phyloP scores from a whole-genome alignment of 768 basidiomycete species.

The Russula lepida region DNA sequence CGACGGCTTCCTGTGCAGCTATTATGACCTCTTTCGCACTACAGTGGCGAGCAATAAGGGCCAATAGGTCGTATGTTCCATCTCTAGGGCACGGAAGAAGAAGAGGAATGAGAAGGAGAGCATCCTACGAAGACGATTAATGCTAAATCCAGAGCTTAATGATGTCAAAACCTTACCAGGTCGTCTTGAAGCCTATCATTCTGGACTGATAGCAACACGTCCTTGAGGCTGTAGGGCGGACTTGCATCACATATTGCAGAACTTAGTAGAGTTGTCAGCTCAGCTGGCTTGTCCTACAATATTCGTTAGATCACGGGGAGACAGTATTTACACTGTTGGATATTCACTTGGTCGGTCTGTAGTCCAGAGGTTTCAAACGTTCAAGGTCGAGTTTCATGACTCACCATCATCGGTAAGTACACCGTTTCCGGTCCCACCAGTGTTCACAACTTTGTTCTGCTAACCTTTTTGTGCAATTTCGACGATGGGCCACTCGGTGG shows the following conservation, averaged over 20 bases:
- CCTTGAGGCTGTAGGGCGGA: conserved; percentile 11
- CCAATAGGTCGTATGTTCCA: conserved; percentile 29
- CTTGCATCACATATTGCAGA: conserved; percentile 18
- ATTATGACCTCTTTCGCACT: conserved; percentile 39
- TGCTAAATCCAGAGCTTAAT: not conserved
- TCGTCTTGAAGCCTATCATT: conserved; percentile 8
- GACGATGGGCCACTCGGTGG: no score
- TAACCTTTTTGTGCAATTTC: no score
- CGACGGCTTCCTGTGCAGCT: conserved; percentile 34
- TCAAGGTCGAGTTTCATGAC: not conserved
- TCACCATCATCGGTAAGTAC: not conserved
- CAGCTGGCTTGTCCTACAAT: conserved; percentile 19
- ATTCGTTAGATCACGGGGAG: not conserved
- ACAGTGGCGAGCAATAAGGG: conserved; percentile 25
- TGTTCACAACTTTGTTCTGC: no score
- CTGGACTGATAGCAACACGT: conserved; percentile 16
- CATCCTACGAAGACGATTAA: conserved; percentile 29
- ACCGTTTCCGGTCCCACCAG: not conserved
- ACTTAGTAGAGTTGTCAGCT: conserved; percentile 19
- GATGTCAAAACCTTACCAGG: conserved; percentile 17
- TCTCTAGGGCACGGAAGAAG: conserved; percentile 29
- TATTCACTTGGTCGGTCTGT: not conserved
- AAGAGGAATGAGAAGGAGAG: conserved; percentile 31
- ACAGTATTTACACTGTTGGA: not conserved
- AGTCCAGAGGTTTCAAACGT: not conserved